A percentile compares a stretch with the other conserved stretches of the same genome.
phyloP scores from a whole-genome alignment of 2,329 filamentous ascomycete genomes.

The Xylariales sp. region DNA sequence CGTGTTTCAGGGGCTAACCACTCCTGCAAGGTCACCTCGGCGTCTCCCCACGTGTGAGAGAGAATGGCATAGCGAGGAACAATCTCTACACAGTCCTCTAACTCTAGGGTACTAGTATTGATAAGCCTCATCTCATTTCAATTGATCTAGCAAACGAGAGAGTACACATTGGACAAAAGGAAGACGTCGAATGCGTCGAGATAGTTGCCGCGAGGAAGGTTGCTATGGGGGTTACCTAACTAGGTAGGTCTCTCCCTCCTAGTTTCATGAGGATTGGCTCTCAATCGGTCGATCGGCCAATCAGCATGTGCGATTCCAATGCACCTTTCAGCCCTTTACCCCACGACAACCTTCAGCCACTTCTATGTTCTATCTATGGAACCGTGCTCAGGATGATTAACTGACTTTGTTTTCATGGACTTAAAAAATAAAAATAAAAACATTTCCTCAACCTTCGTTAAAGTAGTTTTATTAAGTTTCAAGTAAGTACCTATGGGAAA shows the following conservation, averaged over 20 bases:
- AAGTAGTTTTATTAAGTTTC: no score
- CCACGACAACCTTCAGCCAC: no score
- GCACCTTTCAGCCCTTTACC: no score
- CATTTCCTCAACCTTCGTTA: no score
- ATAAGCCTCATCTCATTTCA: conserved; percentile 25
- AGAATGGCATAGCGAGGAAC: conserved; percentile 24
- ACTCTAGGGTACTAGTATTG: conserved; percentile 17
- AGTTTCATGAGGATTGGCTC: neutral
- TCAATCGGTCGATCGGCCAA: no score
- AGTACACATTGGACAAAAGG: neutral
- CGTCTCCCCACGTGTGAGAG: conserved; percentile 25
- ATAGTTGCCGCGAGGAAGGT: neutral
- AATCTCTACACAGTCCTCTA: conserved; percentile 25
- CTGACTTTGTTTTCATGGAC: no score
- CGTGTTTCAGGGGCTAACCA: conserved; percentile 7
- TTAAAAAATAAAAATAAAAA: no score
- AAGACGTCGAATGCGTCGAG: neutral
- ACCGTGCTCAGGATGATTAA: no score
- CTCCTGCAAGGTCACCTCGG: conserved; percentile 26
- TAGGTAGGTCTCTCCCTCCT: neutral
- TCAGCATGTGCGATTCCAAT: no score
- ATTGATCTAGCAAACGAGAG: neutral
- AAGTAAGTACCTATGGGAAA: no score
- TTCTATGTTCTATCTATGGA: no score
- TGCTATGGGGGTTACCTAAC: no score